A percentile compares a stretch with the other conserved stretches of the same genome.
Evolutionary conservation across 371 early-diverging fungal species (phyloP).

Genomic region (Nematocida major): DNA sequence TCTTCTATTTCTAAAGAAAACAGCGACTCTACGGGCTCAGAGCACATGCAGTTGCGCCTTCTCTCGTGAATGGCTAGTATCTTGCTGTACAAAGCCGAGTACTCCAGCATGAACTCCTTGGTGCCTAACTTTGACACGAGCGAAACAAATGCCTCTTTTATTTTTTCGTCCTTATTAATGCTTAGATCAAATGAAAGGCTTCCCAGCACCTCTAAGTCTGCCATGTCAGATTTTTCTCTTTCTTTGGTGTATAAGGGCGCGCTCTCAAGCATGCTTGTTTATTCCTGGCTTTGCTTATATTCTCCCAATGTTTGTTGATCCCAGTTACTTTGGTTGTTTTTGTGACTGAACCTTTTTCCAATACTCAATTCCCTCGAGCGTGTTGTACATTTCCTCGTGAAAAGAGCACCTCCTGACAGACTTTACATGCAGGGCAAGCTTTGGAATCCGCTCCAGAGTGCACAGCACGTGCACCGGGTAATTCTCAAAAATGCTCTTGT

Average conservation of each 20-base stretch:
- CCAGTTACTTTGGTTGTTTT: conserved; percentile 58
- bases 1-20: neutral
- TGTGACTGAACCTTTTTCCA: conserved; percentile 45
- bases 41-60: neutral
- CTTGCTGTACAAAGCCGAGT: neutral
- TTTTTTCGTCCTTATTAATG: conserved; percentile 28
- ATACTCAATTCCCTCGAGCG: conserved; percentile 44
- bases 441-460: conserved; percentile 5
- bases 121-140: conserved; percentile 41
- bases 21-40: neutral
- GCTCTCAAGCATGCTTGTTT: conserved; percentile 15
- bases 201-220: conserved; percentile 40
- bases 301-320: conserved; percentile 49
- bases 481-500: conserved; percentile 25
- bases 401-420: conserved; percentile 9
- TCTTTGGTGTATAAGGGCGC: conserved; percentile 9
- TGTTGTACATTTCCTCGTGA: conserved; percentile 37
- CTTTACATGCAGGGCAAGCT: neutral
- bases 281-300: conserved; percentile 22
- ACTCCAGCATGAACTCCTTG: conserved; percentile 37
- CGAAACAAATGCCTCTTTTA: conserved; percentile 49
- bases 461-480: conserved; percentile 14
- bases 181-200: conserved; percentile 46
- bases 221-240: conserved; percentile 46
- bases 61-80: neutral